Evolutionary conservation across 2,329 filamentous ascomycete species (phyloP), one percentile per base, ranked within the genome.

Genomic region (Stagonosporopsis rhizophila): DNA sequence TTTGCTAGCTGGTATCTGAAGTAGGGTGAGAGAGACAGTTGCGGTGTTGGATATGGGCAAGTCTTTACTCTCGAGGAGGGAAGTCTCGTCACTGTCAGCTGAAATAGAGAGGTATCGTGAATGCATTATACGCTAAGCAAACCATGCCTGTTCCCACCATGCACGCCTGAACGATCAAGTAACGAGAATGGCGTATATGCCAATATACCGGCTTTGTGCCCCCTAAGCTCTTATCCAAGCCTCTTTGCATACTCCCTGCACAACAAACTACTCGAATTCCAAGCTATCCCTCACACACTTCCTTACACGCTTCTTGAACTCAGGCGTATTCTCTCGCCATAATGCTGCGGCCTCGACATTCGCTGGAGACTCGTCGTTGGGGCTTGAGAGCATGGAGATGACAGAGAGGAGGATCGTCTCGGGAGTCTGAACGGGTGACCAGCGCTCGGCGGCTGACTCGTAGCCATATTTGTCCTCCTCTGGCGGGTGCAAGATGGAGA

Each of bases 391-490:
- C 93, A 98, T 98, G 78, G 92, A 96, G 89, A 98, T 98, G 58
- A 98, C 94, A 44, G 88, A 92, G 55, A 98, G 92, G 66, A 98
- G 82, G 66, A 98, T 98, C 82, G 97, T 98, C 80, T 98, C 95
- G 65, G 97, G 94, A 57, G 90, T 95, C 80, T 98, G 95, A 61
- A 98, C 96, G 12, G 94, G 94, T 25, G 90, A 94, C 94, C 94
- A 98, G 61, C 94, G 88, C 81, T 98, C 95, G 1, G 90, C 92
- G 7, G 95, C 94, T 69, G 94, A 91, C 78, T 98, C 94, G 83
- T 98, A 98, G 81, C 96, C 93, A 80, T 97, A 97, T 51, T 95
- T 95, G 78, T 98, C 94, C 79, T 98, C 94, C 70, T 95, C 94
- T 2, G 94, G 94, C 3, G 94, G 89, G 78, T 98, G 94, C 2